phyloP scores from a whole-genome alignment of 345 rosid species.

The Arabis hirsuta region DNA sequence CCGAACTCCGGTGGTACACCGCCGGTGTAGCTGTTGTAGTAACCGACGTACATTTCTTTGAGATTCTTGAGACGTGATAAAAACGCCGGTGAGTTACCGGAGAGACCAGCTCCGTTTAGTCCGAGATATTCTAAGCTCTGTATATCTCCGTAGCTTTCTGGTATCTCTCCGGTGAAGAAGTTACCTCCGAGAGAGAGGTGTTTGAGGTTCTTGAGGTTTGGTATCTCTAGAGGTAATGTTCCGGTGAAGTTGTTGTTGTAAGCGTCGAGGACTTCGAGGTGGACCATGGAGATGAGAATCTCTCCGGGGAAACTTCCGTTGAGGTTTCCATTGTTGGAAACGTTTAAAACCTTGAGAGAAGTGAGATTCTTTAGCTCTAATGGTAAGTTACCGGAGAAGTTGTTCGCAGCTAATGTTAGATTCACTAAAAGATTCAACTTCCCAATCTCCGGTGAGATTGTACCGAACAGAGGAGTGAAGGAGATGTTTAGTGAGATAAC shows the following conservation, averaged over 20 bases:
- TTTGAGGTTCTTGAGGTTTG: slow-evolving; percentile 56
- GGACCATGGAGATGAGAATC: slow-evolving; percentile 52
- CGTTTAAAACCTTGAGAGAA: slow-evolving; percentile 58
- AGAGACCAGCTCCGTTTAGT: slow-evolving; percentile 59
- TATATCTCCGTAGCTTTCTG: slow-evolving; percentile 70
- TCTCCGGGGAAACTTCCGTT: slow-evolving; percentile 63
- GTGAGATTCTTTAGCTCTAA: slow-evolving; percentile 59
- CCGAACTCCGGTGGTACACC: slow-evolving; percentile 84
- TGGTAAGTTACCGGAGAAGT: slow-evolving; percentile 68
- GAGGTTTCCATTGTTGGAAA: slow-evolving; percentile 62
- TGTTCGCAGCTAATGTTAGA: slow-evolving; percentile 56
- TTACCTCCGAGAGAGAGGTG: slow-evolving; percentile 74
- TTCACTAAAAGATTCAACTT: slow-evolving; percentile 57
- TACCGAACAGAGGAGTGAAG: slow-evolving; percentile 54
- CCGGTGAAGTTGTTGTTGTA: slow-evolving; percentile 77
- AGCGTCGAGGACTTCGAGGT: slow-evolving; percentile 64
- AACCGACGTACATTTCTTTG: slow-evolving; percentile 59
- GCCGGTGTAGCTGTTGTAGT: slow-evolving; percentile 60
- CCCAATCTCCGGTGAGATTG: slow-evolving; percentile 75
- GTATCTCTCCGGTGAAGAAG: slow-evolving; percentile 72
- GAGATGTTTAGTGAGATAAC: slow-evolving; percentile 70
- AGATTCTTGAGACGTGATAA: slow-evolving; percentile 67
- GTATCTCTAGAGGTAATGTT: slow-evolving; percentile 58
- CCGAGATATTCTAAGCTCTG: slow-evolving; percentile 70
- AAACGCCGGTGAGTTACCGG: slow-evolving; percentile 61